Evolutionary conservation across 768 basidiomycete genomes (phyloP).

Genomic region (Lepiota brunneoincarnata): DNA sequence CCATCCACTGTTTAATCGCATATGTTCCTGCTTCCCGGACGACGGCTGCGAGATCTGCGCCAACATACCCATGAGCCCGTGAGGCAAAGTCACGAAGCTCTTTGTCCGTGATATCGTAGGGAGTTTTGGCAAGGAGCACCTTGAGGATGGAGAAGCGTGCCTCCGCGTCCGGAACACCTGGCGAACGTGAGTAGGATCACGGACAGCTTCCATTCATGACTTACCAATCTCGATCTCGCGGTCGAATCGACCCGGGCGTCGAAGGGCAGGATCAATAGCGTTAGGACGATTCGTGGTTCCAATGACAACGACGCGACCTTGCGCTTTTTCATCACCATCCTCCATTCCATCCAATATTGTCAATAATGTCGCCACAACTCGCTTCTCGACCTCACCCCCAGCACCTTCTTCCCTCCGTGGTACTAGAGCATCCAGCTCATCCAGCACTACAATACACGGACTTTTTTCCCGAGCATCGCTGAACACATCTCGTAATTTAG

Average conservation of each 20-base stretch:
- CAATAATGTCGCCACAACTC: slow-evolving; percentile 92
- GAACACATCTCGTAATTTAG: slow-evolving; percentile 86
- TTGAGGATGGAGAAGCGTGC: slow-evolving; percentile 83
- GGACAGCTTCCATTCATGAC: slow-evolving; percentile 16
- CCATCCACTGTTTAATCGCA: slow-evolving; percentile 80
- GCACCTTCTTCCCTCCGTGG: slow-evolving; percentile 87
- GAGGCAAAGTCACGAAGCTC: slow-evolving; percentile 69
- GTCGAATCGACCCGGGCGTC: slow-evolving; percentile 90
- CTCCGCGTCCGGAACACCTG: slow-evolving; percentile 86
- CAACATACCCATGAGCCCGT: slow-evolving; percentile 93
- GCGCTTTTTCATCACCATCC: slow-evolving; percentile 39
- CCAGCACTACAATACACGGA: slow-evolving; percentile 92
- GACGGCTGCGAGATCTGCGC: slow-evolving; percentile 90
- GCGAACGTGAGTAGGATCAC: slow-evolving; percentile 1
- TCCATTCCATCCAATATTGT: slow-evolving; percentile 94
- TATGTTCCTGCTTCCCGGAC: slow-evolving; percentile 90
- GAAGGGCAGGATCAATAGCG: slow-evolving; percentile 89
- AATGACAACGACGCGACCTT: slow-evolving; percentile 82
- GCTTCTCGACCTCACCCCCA: slow-evolving; percentile 92
- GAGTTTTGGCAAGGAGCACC: slow-evolving; percentile 81
- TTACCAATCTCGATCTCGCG: slow-evolving; percentile 93
- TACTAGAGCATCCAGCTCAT: slow-evolving; percentile 94
- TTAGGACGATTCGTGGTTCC: slow-evolving; percentile 96
- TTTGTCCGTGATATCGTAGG: slow-evolving; percentile 59
- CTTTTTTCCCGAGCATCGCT: slow-evolving; percentile 75